Conservation (phyloP, 2,329 filamentous ascomycete species). For the Paecilomyces dactylethromorphus region DNA sequence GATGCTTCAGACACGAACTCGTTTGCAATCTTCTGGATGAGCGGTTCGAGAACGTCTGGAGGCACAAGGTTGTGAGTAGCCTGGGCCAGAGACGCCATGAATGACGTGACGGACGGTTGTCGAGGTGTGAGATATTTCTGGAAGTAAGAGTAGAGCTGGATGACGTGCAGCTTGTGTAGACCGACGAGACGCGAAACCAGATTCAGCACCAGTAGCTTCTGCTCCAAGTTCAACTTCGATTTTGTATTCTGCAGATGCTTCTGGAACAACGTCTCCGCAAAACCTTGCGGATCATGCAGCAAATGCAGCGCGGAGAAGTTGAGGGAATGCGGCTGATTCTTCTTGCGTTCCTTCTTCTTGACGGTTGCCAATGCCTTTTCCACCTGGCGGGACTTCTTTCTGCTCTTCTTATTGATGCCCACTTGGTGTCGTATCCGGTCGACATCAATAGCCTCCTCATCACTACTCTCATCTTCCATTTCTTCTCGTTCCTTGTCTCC, state of each 20-base stretch:
- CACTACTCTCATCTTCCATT: slow-evolving; percentile 79
- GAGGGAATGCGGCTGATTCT: slow-evolving; percentile 75
- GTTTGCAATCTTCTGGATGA: slow-evolving; percentile 93
- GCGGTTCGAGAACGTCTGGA: slow-evolving; percentile 82
- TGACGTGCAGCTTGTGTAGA: slow-evolving; percentile 82
- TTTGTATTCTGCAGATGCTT: slow-evolving; percentile 87
- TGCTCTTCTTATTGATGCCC: slow-evolving; percentile 93
- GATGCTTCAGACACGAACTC: slow-evolving; percentile 96
- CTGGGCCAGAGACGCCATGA: slow-evolving; percentile 87
- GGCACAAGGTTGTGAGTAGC: slow-evolving; percentile 86
- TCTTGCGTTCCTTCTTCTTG: slow-evolving; percentile 79
- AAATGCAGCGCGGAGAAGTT: slow-evolving; percentile 97
- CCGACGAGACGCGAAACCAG: slow-evolving; percentile 86
- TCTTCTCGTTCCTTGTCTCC: slow-evolving; percentile 95
- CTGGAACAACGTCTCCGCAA: slow-evolving; percentile 80
- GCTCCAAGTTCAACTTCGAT: slow-evolving; percentile 77
- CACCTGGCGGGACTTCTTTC: slow-evolving; percentile 73
- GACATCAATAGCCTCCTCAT: slow-evolving; percentile 69
- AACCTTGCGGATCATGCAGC: slow-evolving; percentile 88
- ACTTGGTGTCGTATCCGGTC: slow-evolving; percentile 75
- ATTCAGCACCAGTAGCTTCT: slow-evolving; percentile 83
- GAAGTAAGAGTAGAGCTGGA: slow-evolving; percentile 93
- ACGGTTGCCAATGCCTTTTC: slow-evolving; percentile 76
- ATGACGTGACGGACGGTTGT: slow-evolving; percentile 85
- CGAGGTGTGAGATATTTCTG: slow-evolving; percentile 84